Conservation (phyloP, 306 rosid species). For the Datisca glomerata region DNA sequence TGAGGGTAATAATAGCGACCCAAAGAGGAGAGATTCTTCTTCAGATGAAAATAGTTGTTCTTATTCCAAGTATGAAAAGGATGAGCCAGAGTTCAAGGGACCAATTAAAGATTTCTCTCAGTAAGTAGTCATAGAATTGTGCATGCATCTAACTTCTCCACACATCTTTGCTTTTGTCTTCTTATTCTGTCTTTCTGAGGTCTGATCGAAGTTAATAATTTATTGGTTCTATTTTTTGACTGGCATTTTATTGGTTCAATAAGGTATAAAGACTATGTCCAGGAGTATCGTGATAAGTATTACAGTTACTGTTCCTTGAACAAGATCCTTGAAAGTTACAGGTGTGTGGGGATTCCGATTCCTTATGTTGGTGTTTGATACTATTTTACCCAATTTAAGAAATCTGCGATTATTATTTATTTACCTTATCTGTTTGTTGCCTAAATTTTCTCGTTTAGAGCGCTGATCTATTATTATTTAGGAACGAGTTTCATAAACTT, state of each 20-base stretch:
- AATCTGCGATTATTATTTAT: too few species aligned
- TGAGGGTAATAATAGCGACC: conserved; percentile 60
- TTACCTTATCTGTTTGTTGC: too few species aligned
- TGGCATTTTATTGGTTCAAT: conserved; percentile 13
- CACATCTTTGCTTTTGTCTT: too few species aligned
- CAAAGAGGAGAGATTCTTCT: conserved; percentile 18
- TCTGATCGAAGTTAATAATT: too few species aligned
- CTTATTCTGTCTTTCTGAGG: conserved; percentile 5
- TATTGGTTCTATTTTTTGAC: conserved; percentile 19
- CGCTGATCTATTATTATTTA: conserved; percentile 12
- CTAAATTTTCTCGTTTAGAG: background rate
- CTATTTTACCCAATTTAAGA: too few species aligned
- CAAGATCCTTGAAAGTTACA: conserved; percentile 75
- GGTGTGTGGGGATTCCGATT: too few species aligned
- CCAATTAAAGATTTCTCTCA: conserved; percentile 63
- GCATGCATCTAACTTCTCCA: background rate
- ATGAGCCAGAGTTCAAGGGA: conserved; percentile 79
- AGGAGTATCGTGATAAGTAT: conserved; percentile 77
- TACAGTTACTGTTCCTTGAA: conserved; percentile 71
- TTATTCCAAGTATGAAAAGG: conserved; percentile 82
- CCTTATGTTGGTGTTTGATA: conserved; percentile 1
- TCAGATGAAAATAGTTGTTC: conserved; percentile 97
- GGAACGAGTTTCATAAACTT: conserved; percentile 55
- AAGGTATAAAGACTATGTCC: conserved; percentile 82
- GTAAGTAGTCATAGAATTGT: conserved; percentile 49